Evolutionary conservation across 2,329 filamentous ascomycete species (phyloP).

Genomic region (Epichloe scottii): DNA sequence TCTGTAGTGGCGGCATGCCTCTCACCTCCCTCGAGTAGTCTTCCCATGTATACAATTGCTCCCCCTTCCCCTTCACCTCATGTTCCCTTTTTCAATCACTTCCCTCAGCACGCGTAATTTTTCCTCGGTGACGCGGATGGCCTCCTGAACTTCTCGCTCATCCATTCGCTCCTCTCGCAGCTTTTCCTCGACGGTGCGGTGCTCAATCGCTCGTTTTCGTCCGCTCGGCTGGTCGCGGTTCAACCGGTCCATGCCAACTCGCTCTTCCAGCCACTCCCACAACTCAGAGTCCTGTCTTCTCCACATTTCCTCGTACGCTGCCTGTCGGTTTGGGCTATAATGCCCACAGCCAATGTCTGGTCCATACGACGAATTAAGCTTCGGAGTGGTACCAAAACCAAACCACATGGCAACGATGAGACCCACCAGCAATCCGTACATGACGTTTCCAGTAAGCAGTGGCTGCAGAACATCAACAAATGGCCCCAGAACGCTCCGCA

Average conservation of each 20-base stretch:
- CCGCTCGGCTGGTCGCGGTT: conserved; percentile 20
- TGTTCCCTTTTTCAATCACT: conserved; percentile 43
- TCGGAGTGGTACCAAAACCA: conserved; percentile 40
- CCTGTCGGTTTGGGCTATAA: conserved; percentile 50
- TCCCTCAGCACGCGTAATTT: conserved; percentile 65
- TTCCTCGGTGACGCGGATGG: conserved; percentile 78
- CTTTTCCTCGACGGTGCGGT: conserved; percentile 47
- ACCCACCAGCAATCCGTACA: conserved; percentile 62
- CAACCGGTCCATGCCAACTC: conserved; percentile 58
- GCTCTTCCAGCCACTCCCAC: conserved; percentile 88
- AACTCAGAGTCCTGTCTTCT: conserved; percentile 73
- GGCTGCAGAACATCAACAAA: conserved; percentile 56
- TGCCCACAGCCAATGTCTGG: conserved; percentile 18
- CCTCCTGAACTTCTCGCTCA: conserved; percentile 62
- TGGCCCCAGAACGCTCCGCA: conserved; percentile 58
- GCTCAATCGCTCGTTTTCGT: conserved; percentile 38
- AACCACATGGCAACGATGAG: conserved; percentile 67
- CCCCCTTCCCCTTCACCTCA: not conserved
- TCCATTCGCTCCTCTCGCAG: conserved; percentile 50
- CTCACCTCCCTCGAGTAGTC: too few relatives aligned
- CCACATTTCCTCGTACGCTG: conserved; percentile 92
- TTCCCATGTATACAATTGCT: not conserved
- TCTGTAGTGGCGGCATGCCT: not conserved
- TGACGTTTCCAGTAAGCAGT: conserved; percentile 62
- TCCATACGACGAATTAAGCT: conserved; percentile 25